These are phyloP conservation scores for Lepiota brunneoincarnata DNA, from an alignment of 768 basidiomycete genomes.

Conservation along the genomic window DNA sequence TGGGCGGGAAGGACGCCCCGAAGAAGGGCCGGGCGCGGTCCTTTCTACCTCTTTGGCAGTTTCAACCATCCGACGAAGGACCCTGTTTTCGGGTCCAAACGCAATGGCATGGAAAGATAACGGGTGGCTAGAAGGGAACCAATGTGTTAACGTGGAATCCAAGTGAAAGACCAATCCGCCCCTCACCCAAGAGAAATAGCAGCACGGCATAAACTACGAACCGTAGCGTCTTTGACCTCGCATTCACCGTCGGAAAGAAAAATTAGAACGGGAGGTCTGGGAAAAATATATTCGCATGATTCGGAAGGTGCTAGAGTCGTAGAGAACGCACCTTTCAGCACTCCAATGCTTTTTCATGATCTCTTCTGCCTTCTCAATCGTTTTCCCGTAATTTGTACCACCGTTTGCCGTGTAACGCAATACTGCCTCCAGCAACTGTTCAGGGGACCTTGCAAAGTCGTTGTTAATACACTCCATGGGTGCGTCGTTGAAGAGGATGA, in stretches of 20 bases:
- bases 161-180: not conserved
- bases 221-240: constrained; percentile 31
- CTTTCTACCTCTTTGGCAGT: constrained; percentile 53
- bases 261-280: constrained; percentile 47
- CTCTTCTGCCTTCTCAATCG: constrained; percentile 31
- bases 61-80: constrained; percentile 46
- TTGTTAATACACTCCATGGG: constrained; percentile 33
- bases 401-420: constrained; percentile 27
- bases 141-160: not conserved
- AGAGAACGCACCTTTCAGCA: constrained; percentile 37
- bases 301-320: no score
- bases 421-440: constrained; percentile 37
- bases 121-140: constrained; percentile 40
- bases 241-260: constrained; percentile 61
- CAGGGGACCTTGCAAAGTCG: constrained; percentile 44
- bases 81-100: constrained; percentile 36
- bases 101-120: constrained; percentile 59
- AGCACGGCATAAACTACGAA: constrained; percentile 39
- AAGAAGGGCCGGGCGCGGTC: constrained; percentile 36
- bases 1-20: constrained; percentile 14
- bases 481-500: constrained; percentile 41
- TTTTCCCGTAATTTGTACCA: constrained; percentile 43
- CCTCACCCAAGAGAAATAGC: constrained; percentile 42
- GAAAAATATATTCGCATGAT: no score
- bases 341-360: constrained; percentile 49